Conservation (phyloP, 768 basidiomycete species). For the Coprinopsis cinerea region DNA sequence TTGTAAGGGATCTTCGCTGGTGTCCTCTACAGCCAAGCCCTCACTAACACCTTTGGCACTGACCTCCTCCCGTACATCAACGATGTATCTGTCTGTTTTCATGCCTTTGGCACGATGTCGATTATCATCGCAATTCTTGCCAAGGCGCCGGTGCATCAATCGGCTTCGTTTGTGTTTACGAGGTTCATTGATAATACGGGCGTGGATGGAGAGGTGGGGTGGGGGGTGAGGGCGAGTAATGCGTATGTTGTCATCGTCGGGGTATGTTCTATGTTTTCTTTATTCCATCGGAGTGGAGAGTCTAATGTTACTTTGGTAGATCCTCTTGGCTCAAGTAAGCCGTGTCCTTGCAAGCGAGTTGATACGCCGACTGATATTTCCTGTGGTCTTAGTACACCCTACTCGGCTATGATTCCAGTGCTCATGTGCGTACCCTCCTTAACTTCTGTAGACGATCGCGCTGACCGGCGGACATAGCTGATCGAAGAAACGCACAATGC, state of each 20-base stretch:
- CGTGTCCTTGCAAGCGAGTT: too few relatives aligned
- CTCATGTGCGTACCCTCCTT: constrained; percentile 41
- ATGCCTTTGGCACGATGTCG: constrained; percentile 63
- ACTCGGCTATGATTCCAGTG: constrained; percentile 71
- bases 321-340: constrained; percentile 62
- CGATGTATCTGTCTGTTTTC: constrained; percentile 71
- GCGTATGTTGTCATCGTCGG: constrained; percentile 70
- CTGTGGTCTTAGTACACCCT: constrained; percentile 46
- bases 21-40: constrained; percentile 59
- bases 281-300: background rate
- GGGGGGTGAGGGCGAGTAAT: constrained; percentile 61
- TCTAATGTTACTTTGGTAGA: constrained; percentile 22
- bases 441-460: background rate
- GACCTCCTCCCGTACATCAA: constrained; percentile 59
- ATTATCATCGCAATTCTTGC: constrained; percentile 65
- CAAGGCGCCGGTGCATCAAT: constrained; percentile 66
- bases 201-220: constrained; percentile 37
- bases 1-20: constrained; percentile 56
- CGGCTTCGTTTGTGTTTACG: constrained; percentile 61
- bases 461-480: constrained; percentile 38
- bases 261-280: constrained; percentile 20
- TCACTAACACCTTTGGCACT: constrained; percentile 75
- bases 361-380: background rate
- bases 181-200: constrained; percentile 71
- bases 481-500: constrained; percentile 74